Conservation (phyloP, 75 land plant species). For the Pinus albicaulis region DNA sequence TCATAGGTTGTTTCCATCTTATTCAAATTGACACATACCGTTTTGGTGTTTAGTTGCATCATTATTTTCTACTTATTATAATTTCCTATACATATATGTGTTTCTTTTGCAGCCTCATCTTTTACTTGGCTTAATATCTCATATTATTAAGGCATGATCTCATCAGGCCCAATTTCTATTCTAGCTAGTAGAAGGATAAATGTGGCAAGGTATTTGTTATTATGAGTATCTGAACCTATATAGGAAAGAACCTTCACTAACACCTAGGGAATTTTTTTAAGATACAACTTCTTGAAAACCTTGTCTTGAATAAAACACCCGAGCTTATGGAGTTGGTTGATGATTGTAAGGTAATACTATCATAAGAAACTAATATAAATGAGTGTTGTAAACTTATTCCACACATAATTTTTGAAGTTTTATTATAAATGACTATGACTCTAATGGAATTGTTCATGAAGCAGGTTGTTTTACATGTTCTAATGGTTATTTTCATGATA, state of each 20-base stretch:
- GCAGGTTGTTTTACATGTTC: background rate
- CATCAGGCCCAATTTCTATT: background rate
- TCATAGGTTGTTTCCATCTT: background rate
- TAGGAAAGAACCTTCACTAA: background rate
- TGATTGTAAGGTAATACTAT: slow-evolving; percentile 61
- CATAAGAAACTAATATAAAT: background rate
- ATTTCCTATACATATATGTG: background rate
- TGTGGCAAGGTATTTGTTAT: background rate
- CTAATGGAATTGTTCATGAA: background rate
- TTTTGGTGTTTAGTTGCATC: background rate
- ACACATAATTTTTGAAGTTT: background rate
- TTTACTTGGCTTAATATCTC: slow-evolving; percentile 92
- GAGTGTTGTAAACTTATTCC: background rate
- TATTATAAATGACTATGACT: background rate
- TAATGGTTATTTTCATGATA: background rate
- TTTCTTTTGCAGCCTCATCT: slow-evolving; percentile 85
- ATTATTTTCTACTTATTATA: background rate
- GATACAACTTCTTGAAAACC: slow-evolving; percentile 90
- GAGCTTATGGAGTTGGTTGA: slow-evolving; percentile 89
- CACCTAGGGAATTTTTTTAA: slow-evolving; percentile 10
- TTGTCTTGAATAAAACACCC: slow-evolving; percentile 90
- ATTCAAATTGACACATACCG: background rate
- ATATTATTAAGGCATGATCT: slow-evolving; percentile 85
- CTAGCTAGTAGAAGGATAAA: background rate
- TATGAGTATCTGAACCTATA: background rate